Evolutionary conservation across 768 basidiomycete genomes (phyloP).

Genomic region (Podaxis rugospora): DNA sequence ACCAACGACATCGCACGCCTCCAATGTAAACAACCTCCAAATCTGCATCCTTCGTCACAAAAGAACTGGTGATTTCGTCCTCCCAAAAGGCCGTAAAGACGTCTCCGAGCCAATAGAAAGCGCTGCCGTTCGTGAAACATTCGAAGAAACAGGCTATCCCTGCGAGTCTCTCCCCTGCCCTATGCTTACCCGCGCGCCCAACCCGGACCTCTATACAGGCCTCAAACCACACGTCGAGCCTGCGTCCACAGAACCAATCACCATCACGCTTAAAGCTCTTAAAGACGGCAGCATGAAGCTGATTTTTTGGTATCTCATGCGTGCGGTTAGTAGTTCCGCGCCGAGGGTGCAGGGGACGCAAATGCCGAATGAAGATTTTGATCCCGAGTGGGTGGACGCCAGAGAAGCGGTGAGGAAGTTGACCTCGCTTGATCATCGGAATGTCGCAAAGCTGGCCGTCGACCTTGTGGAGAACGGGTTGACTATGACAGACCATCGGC

Average conservation of each 20-base stretch:
- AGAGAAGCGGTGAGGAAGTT: constrained; percentile 30
- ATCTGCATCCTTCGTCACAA: constrained; percentile 35
- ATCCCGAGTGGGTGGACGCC: constrained; percentile 31
- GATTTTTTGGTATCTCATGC: constrained; percentile 49
- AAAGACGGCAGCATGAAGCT: constrained; percentile 32
- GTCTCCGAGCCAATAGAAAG: constrained; percentile 44
- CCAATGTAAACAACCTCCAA: constrained; percentile 20
- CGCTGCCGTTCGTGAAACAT: constrained; percentile 58
- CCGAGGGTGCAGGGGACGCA: constrained; percentile 37
- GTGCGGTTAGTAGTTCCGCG: constrained; percentile 24
- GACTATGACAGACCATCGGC: constrained; percentile 6
- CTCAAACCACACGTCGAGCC: constrained; percentile 9
- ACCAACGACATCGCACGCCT: neutral
- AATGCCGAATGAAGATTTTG: constrained; percentile 38
- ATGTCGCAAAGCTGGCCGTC: constrained; percentile 33
- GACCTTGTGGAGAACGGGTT: constrained; percentile 26
- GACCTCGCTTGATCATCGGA: constrained; percentile 33
- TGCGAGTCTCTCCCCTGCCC: constrained; percentile 45
- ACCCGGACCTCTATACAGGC: constrained; percentile 34
- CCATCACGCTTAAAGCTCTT: constrained; percentile 24
- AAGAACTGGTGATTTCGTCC: constrained; percentile 29
- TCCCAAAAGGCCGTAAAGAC: constrained; percentile 65
- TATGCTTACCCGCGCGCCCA: constrained; percentile 54
- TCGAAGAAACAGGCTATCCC: constrained; percentile 60
- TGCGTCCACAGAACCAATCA: constrained; percentile 25